phyloP scores from a whole-genome alignment of 495 filamentous ascomycete species.

The Elaphomyces granulatus region DNA sequence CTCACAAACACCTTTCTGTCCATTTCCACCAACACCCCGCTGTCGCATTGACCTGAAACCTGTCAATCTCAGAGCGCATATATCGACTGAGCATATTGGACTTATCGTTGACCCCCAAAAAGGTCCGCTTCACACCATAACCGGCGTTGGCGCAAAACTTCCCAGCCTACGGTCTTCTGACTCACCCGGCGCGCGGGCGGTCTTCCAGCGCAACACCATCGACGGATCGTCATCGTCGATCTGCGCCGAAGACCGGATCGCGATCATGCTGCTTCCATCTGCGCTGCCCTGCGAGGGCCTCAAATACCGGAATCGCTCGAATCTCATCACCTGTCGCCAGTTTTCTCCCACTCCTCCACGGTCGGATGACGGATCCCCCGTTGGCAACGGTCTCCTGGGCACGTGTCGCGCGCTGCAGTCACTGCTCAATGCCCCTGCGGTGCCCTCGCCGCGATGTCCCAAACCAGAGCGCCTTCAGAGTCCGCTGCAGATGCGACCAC shows the following conservation, averaged over 20 bases:
- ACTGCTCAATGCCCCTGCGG: slow-evolving; percentile 37
- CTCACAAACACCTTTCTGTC: slow-evolving; percentile 9
- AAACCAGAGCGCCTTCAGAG: slow-evolving; percentile 35
- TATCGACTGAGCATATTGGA: slow-evolving; percentile 2
- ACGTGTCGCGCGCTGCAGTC: slow-evolving; percentile 61
- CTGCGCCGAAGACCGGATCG: neutral
- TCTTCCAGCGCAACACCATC: slow-evolving; percentile 2
- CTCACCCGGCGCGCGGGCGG: neutral
- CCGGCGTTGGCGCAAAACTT: slow-evolving; percentile 25
- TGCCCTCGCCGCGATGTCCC: slow-evolving; percentile 22
- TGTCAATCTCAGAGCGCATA: slow-evolving; percentile 19
- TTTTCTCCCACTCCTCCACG: slow-evolving; percentile 50
- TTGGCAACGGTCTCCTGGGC: slow-evolving; percentile 45
- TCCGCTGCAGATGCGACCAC: slow-evolving; percentile 18
- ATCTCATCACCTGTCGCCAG: slow-evolving; percentile 43
- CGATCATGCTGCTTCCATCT: slow-evolving; percentile 55
- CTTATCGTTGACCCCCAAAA: slow-evolving; percentile 12
- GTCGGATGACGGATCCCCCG: slow-evolving; percentile 33
- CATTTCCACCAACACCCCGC: slow-evolving; percentile 7
- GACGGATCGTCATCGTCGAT: no score
- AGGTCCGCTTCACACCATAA: slow-evolving; percentile 15
- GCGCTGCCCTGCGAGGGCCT: slow-evolving; percentile 55
- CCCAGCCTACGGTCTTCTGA: slow-evolving; percentile 8
- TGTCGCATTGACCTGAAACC: slow-evolving; percentile 21
- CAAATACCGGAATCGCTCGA: slow-evolving; percentile 27